Percentiles rank a stretch among this genome's conserved stretches.
Evolutionary conservation across 768 basidiomycete genomes (phyloP).

Genomic region (Chalciporus chontae): DNA sequence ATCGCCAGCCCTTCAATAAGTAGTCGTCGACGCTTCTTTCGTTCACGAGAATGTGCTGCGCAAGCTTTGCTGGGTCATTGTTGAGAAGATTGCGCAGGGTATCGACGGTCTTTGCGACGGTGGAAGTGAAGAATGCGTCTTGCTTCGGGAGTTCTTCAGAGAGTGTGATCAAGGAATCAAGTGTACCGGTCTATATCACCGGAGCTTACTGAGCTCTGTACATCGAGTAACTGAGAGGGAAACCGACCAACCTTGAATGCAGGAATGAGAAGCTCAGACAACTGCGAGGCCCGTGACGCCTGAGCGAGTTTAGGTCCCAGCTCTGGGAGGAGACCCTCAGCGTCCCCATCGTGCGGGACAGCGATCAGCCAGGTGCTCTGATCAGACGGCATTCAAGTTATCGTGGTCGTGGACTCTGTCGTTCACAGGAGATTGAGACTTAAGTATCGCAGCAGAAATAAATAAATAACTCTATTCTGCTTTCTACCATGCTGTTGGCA

Average conservation of each 20-base stretch:
- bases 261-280: conserved; percentile 68
- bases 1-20: conserved; percentile 78
- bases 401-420: conserved; percentile 6
- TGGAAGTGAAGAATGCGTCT: conserved; percentile 80
- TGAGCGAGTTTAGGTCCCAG: conserved; percentile 58
- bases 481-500: conserved; percentile 7
- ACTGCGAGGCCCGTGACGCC: conserved; percentile 52
- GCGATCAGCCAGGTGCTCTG: conserved; percentile 92
- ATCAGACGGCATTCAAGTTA: conserved; percentile 95
- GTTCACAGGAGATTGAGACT: conserved; percentile 13
- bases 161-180: conserved; percentile 82
- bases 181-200: conserved; percentile 77
- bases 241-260: conserved; percentile 77
- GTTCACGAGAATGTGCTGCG: conserved; percentile 75
- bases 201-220: conserved; percentile 7
- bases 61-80: conserved; percentile 75
- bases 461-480: conserved; percentile 12
- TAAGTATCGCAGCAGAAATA: conserved; percentile 3
- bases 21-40: conserved; percentile 79
- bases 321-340: conserved; percentile 70
- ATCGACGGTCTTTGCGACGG: conserved; percentile 91
- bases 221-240: background rate
- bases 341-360: conserved; percentile 82
- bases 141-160: conserved; percentile 94
- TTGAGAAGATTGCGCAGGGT: conserved; percentile 87